Evolutionary conservation across 2,329 filamentous ascomycete species (phyloP).

Genomic region (Xylaria sp.): DNA sequence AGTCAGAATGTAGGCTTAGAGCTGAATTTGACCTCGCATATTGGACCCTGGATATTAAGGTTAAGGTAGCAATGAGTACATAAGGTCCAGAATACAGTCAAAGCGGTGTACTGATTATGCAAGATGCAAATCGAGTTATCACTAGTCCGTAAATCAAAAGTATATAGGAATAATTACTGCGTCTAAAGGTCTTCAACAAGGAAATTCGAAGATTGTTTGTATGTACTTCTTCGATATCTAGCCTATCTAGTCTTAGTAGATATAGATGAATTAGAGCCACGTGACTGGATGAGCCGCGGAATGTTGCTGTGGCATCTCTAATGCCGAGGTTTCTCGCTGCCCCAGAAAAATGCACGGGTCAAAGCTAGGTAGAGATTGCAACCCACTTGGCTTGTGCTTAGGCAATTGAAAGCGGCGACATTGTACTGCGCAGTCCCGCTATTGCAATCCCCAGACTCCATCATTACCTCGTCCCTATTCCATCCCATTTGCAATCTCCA

Average conservation of each 20-base stretch:
- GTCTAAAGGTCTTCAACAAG: neutral
- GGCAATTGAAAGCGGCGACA: conserved; percentile 22
- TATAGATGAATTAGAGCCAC: neutral
- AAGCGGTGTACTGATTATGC: neutral
- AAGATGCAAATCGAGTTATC: neutral
- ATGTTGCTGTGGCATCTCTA: conserved; percentile 1
- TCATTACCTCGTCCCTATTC: neutral
- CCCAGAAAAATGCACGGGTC: neutral
- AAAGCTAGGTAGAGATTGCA: too few relatives aligned
- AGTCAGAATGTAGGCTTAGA: neutral
- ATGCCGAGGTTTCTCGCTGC: conserved; percentile 27
- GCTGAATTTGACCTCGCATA: neutral
- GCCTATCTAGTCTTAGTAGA: too few relatives aligned
- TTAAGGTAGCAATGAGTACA: too few relatives aligned
- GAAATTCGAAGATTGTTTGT: neutral
- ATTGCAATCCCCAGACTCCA: conserved; percentile 8
- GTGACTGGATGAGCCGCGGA: conserved; percentile 21
- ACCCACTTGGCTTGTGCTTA: neutral
- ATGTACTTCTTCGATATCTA: too few relatives aligned
- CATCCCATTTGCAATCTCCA: conserved; percentile 4
- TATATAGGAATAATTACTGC: neutral
- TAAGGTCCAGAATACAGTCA: too few relatives aligned
- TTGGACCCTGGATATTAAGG: neutral
- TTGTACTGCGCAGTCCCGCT: conserved; percentile 1
- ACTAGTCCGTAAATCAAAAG: neutral